Evolutionary conservation across 805 yeast genomes (phyloP), one percentile per base, ranked within the genome.

Genomic region (Metschnikowia hibisci): DNA sequence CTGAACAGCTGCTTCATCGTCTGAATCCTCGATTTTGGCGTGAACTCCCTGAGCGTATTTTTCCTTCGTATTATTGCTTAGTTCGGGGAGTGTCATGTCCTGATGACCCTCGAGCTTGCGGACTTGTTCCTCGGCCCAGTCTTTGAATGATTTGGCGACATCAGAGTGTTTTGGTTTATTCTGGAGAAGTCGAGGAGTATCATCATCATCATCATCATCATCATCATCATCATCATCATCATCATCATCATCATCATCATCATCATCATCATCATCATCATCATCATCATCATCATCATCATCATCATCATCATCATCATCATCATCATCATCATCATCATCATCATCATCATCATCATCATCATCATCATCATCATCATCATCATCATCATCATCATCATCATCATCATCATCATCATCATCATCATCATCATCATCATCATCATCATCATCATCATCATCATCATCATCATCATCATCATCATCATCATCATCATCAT

Each of bases 71-170:
- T 70, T 71, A 12, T 72, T 60, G 18, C 76, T 72, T 2, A 77
- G 69, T 2, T 71, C 77, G 3, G 80, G 69, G 37, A 74, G 69
- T 1, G 65, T 63, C 46, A 61, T 56, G 35, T 62, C 79, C 12
- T 27, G 36, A 20, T 81, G 71, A 1, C 86, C 88, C 52, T 80
- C 87, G 31, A 80, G 65, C 47, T 76, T 71, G 45, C 83, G 78
- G 4, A 82, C 77, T 55, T 85, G 86, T 28, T 74, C 64, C 51
- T 82, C 86, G 0, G 96, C 96, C 98, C 99, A 93, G 14, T 77
- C 77, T 63, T 86, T 87, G 71, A 93, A 93, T 13, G 80, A 76
- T 29, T 73, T 70, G 1, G 72, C 73, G 0, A 53, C 67, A 25
- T 71, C 59, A 0, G 75, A 68, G 48, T 72, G 81, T 29, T 68